Conservation (phyloP, 208 protist species). For the Phytomonas serpens region DNA sequence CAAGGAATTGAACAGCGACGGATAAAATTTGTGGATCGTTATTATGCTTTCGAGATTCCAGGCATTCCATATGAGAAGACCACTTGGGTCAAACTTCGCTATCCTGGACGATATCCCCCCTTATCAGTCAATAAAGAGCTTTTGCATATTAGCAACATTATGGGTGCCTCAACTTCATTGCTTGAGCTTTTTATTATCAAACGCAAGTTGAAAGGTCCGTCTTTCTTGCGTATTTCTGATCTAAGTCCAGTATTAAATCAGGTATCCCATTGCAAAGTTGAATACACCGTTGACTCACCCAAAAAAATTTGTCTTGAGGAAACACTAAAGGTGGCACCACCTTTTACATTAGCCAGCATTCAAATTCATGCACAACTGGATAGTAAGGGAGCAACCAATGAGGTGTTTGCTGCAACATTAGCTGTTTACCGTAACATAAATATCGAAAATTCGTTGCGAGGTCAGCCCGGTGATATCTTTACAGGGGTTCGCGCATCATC, state of each 20-base stretch:
- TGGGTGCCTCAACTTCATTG: constrained; percentile 72
- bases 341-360: constrained; percentile 83
- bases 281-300: constrained; percentile 68
- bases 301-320: constrained; percentile 47
- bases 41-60: constrained; percentile 90
- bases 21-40: constrained; percentile 87
- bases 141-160: constrained; percentile 67
- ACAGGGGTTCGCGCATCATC: constrained; percentile 50
- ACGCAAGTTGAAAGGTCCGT: constrained; percentile 91
- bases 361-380: constrained; percentile 87
- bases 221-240: constrained; percentile 68
- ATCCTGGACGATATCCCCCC: constrained; percentile 60
- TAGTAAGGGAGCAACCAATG: constrained; percentile 58
- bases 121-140: constrained; percentile 32
- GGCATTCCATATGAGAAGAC: constrained; percentile 68
- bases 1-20: constrained; percentile 65
- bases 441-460: constrained; percentile 50
- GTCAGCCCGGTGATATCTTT: constrained; percentile 31
- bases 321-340: constrained; percentile 18
- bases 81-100: constrained; percentile 88
- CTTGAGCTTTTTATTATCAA: constrained; percentile 94
- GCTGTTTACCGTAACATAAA: constrained; percentile 76
- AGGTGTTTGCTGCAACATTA: constrained; percentile 85
- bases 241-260: constrained; percentile 24
- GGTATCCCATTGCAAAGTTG: constrained; percentile 79